These are phyloP conservation scores for Saccharum hybrid DNA, from an alignment of 202 grass and related monocot species.

Conservation along the genomic window DNA sequence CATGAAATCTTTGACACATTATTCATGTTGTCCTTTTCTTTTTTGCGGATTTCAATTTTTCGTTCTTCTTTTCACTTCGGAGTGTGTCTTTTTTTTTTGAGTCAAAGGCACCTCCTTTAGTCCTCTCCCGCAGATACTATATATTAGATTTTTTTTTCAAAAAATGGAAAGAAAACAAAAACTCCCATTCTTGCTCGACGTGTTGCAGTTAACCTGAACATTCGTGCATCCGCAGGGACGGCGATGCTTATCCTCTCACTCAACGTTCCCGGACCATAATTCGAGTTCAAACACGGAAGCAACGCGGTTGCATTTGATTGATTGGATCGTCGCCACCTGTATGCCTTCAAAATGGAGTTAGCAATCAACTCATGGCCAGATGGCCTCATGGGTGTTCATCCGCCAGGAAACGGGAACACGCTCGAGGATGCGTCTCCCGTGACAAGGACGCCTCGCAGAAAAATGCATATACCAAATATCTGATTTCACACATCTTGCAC, in stretches of 20 bases:
- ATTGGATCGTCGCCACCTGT: not conserved
- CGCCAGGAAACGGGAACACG: not conserved
- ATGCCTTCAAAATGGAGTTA: not conserved
- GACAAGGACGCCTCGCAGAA: not conserved
- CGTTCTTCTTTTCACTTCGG: too few relatives aligned
- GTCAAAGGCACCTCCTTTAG: too few relatives aligned
- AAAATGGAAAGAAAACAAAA: too few relatives aligned
- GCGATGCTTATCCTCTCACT: constrained; percentile 12
- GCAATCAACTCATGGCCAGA: not conserved
- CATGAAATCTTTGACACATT: too few relatives aligned
- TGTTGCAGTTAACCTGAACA: not conserved
- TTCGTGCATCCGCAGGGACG: not conserved
- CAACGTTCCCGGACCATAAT: not conserved
- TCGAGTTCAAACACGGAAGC: constrained; percentile 11
- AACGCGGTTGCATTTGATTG: not conserved
- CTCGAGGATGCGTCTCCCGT: not conserved
- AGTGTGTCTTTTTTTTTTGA: too few relatives aligned
- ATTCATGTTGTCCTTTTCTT: too few relatives aligned
- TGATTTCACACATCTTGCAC: too few relatives aligned
- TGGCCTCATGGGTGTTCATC: not conserved
- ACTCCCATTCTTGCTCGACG: not conserved
- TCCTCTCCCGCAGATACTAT: too few relatives aligned
- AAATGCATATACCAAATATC: too few relatives aligned
- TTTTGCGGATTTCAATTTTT: too few relatives aligned
- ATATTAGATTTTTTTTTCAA: too few relatives aligned